Evolutionary conservation across 2,329 filamentous ascomycete species (phyloP), one percentile per base, ranked within the genome.

Genomic region (Xylariaceae sp.): DNA sequence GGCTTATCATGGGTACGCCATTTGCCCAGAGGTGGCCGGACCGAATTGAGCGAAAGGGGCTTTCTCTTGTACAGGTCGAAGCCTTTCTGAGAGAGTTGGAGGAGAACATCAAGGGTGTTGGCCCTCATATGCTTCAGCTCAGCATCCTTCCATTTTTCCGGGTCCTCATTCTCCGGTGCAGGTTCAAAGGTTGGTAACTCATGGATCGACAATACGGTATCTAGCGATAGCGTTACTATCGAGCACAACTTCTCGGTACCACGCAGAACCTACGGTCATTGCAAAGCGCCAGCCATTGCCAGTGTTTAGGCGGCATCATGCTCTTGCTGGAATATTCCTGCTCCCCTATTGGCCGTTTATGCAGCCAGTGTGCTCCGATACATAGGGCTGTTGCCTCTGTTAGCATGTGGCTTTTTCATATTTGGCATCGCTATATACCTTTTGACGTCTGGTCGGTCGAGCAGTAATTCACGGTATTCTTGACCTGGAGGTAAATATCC

Each of bases 391-490:
- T 55, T 36, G 29, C 3, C 13, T 3, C 34, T 22, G 54, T 67
- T 51, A 68, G 63, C 61, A 43, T 49, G 44, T 30, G 32, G 44
- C 22, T 16, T 29, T 13, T 16, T 19, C 9, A 6, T 29, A 36
- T 9, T 10, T n/a, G 26, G 30, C 30, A 46, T 32, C 3, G 2
- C 6, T 12, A 67, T 75, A 63, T 71, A 83, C 86, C 88, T 66
- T 76, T 77, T 15, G 76, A 71, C 0, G 86, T 87, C 67, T 85
- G 80, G 62, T 91, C 87, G 13, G 88, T 80, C 0, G 86, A 86
- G 13, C 84, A 85, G 68, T 87, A 91, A 66, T 89, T 87, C 75
- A 86, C 86, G n/a, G 88, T 85, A 51, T 85, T 80, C 57, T 87
- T 78, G 5, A 86, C 80, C 40, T 89, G 76, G 29, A 81, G 47